Percentiles rank a stretch among this genome's conserved stretches.
Evolutionary conservation across 352 stramenopile species (phyloP).

Genomic region (Phytophthora sp.): DNA sequence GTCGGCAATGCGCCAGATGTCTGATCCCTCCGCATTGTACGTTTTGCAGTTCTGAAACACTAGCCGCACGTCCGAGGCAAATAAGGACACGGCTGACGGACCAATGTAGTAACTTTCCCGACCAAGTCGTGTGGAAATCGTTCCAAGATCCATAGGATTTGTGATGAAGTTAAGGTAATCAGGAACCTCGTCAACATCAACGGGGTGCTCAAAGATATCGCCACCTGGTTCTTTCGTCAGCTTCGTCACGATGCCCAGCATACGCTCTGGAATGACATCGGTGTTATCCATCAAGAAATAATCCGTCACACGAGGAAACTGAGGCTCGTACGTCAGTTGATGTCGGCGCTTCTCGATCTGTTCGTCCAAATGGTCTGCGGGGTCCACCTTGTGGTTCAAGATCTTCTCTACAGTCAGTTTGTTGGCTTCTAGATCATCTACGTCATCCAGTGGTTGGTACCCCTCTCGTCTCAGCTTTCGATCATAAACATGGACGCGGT

Average conservation of each 20-base stretch:
- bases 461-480: conserved; percentile 81
- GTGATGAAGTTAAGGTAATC: conserved; percentile 89
- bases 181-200: conserved; percentile 80
- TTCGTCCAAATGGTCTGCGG: conserved; percentile 80
- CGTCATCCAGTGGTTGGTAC: conserved; percentile 86
- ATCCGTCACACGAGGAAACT: conserved; percentile 81
- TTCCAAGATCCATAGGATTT: conserved; percentile 90
- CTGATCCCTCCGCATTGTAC: conserved; percentile 84
- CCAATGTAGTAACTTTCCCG: conserved; percentile 87
- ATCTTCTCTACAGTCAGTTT: conserved; percentile 91
- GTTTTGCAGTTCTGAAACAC: conserved; percentile 90
- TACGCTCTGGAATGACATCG: conserved; percentile 70
- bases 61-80: conserved; percentile 84
- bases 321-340: conserved; percentile 53
- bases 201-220: conserved; percentile 83
- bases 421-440: conserved; percentile 87
- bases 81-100: conserved; percentile 69
- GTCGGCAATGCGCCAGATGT: conserved; percentile 81
- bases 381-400: conserved; percentile 85
- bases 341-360: conserved; percentile 79
- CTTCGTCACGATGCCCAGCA: conserved; percentile 82
- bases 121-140: conserved; percentile 68
- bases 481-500: conserved; percentile 87
- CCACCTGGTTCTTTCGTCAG: conserved; percentile 83
- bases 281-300: conserved; percentile 84